These are phyloP conservation scores for Trifolium fragiferum DNA, from an alignment of 306 rosid species.

Conservation along the genomic window DNA sequence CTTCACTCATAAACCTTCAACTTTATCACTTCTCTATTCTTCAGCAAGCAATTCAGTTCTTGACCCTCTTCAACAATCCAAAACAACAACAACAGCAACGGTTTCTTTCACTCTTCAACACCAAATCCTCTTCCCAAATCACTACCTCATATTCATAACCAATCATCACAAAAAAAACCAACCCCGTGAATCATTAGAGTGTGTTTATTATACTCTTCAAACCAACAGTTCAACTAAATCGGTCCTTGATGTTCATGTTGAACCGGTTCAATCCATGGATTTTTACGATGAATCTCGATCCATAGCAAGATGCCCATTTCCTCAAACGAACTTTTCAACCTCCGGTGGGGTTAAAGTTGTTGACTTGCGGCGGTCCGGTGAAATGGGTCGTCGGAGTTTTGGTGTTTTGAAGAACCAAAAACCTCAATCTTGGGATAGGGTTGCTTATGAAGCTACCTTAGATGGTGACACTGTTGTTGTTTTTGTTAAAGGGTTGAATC, in stretches of 20 bases:
- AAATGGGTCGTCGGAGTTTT: constrained; percentile 41
- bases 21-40: constrained; percentile 59
- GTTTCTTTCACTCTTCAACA: constrained; percentile 48
- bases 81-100: constrained; percentile 13
- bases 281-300: constrained; percentile 67
- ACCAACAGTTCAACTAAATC: constrained; percentile 33
- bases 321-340: constrained; percentile 49
- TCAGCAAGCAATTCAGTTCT: constrained; percentile 64
- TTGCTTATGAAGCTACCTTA: constrained; percentile 78
- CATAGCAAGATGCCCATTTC: constrained; percentile 75
- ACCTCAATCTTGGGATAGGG: constrained; percentile 62
- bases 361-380: constrained; percentile 60
- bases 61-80: constrained; percentile 45
- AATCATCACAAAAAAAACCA: background rate
- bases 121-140: constrained; percentile 78
- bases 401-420: constrained; percentile 44
- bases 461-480: constrained; percentile 77
- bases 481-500: constrained; percentile 88
- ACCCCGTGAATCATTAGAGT: constrained; percentile 47
- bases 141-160: constrained; percentile 54
- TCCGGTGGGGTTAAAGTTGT: constrained; percentile 38
- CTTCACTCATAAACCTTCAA: constrained; percentile 57
- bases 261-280: constrained; percentile 63
- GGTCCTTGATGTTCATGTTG: constrained; percentile 31
- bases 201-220: constrained; percentile 58